phyloP scores from a whole-genome alignment of 2,329 filamentous ascomycete genomes.

The Pseudogymnoascus sp. region DNA sequence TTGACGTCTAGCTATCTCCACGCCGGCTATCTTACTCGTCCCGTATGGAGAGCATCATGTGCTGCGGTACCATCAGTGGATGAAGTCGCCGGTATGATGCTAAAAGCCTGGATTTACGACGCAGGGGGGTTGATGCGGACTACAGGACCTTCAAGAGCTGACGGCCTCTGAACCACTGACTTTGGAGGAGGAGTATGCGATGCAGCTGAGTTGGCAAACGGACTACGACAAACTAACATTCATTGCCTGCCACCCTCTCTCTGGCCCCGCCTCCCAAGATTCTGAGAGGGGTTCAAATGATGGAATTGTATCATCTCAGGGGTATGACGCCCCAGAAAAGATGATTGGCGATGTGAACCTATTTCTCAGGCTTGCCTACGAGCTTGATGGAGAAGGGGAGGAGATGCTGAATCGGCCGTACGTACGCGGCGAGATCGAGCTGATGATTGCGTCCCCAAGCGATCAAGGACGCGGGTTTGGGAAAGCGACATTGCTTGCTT shows the following conservation, averaged over 20 bases:
- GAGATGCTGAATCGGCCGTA: not conserved
- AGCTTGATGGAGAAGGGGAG: slow-evolving; percentile 27
- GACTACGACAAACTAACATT: slow-evolving; percentile 88
- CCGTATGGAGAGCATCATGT: slow-evolving; percentile 83
- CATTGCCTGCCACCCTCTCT: slow-evolving; percentile 56
- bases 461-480: slow-evolving; percentile 61
- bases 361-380: slow-evolving; percentile 62
- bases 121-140: slow-evolving; percentile 19
- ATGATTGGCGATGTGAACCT: slow-evolving; percentile 77
- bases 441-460: slow-evolving; percentile 68
- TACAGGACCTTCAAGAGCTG: slow-evolving; percentile 66
- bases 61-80: slow-evolving; percentile 78
- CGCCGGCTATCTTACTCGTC: slow-evolving; percentile 64
- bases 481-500: slow-evolving; percentile 55
- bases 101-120: slow-evolving; percentile 43
- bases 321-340: slow-evolving; percentile 46
- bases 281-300: not conserved
- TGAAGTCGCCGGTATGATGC: slow-evolving; percentile 55
- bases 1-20: slow-evolving; percentile 54
- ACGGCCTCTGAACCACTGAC: slow-evolving; percentile 84
- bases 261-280: not conserved
- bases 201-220: slow-evolving; percentile 80
- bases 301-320: slow-evolving; percentile 30
- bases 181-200: slow-evolving; percentile 76
- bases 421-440: slow-evolving; percentile 66